A percentile compares a stretch with the other conserved stretches of the same genome.
Evolutionary conservation across 768 basidiomycete genomes (phyloP).

Genomic region (Hydnum rufescens): DNA sequence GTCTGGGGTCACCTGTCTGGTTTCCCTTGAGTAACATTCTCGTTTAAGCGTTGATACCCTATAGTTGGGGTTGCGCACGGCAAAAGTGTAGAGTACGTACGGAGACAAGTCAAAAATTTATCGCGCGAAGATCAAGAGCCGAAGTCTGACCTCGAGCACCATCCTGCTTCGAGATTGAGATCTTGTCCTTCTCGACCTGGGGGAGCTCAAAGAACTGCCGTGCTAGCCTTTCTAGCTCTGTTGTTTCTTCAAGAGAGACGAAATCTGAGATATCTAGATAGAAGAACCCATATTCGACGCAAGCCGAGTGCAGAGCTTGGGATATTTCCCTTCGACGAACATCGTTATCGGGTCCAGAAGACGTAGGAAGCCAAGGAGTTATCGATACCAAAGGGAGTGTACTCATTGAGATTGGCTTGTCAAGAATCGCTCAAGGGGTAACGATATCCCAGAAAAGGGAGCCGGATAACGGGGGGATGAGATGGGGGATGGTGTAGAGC

Average conservation of each 20-base stretch:
- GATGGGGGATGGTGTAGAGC: no score
- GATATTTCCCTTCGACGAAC: conserved; percentile 7
- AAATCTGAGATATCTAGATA: conserved; percentile 55
- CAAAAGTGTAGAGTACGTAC: background rate
- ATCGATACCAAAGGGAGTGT: conserved; percentile 55
- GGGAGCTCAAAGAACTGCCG: conserved; percentile 53
- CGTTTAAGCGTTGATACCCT: conserved; percentile 67
- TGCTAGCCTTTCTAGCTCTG: conserved; percentile 43
- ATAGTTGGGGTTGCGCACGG: background rate
- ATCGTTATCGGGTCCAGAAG: conserved; percentile 9
- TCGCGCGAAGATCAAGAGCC: background rate
- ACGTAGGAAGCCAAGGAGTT: conserved; percentile 33
- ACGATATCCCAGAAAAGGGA: no score
- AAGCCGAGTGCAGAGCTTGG: conserved; percentile 47
- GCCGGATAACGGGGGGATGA: no score
- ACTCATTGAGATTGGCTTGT: no score
- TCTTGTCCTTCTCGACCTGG: conserved; percentile 56
- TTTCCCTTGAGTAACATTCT: conserved; percentile 74
- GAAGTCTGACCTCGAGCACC: conserved; percentile 43
- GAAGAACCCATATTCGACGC: conserved; percentile 72
- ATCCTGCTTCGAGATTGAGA: conserved; percentile 51
- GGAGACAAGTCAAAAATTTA: background rate
- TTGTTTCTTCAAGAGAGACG: conserved; percentile 35
- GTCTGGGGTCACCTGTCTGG: conserved; percentile 26
- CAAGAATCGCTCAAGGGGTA: no score